Base-by-base conservation (phyloP, 23 red algal species). In the Porphyridium purpureum region DNA sequence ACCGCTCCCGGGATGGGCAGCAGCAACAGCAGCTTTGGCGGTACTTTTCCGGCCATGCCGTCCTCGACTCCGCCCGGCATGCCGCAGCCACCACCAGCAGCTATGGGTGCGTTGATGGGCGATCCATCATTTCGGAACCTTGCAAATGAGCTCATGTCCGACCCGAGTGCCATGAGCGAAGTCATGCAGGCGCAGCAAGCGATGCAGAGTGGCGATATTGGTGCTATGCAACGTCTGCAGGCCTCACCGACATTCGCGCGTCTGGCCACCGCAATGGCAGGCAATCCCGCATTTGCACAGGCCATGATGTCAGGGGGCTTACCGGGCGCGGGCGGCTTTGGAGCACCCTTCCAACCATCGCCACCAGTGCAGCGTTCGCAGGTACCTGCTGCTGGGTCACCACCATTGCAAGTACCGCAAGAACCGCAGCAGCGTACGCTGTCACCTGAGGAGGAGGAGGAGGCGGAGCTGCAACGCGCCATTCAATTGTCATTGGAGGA, bases 51-150 rank as follows among this genome's bases (percentile, higher is more conserved):
- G 36, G 34, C 6, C 36, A 22, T 4, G 15, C 4, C 21, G 14
- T 11, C 21, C 31, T 27, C 21, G 58, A 24, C 5, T n/a, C 8
- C 14, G 6, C 19, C 20, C 29, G 5, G 35, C 6, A 28, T 4
- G 53, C 53, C 31, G 7, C 47, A 25, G 7, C 7, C 27, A 25
- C 22, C 22, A 51, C 27, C 22, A 7, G 60, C 47, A 31, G 73
- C 60, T 7, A 48, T 79, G 60, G 57, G 47, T 51, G 60, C 49
- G 7, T 47, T 79, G 60, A 64, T 79, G 60, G 33, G 33, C 3
- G 73, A 79, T 35, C 73, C 73, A 27, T 38, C 41, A 21, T 66
- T 79, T 35, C 47, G 49, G 62, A 59, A 79, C 25, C 41, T 67
- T 31, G 60, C 73, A 14, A 49, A 57, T 23, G 73, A 79, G 29